Percentiles rank a stretch among this genome's conserved stretches.
Conservation (phyloP, 148 eudicot genomes). For the Dysphania ambrosioides region DNA sequence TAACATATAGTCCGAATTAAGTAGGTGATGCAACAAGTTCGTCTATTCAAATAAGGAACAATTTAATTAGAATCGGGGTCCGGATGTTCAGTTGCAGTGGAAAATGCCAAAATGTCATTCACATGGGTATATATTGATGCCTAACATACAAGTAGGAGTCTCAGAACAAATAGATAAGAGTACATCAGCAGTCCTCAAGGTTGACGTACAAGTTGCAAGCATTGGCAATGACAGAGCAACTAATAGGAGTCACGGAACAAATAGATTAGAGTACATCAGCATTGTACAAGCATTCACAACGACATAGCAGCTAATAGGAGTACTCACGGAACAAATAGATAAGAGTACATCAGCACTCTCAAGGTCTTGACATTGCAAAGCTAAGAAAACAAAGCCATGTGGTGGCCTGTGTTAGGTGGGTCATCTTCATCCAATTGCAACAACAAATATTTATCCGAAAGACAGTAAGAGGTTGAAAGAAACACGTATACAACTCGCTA, state of each 20-base stretch:
- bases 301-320: not conserved
- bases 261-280: not conserved
- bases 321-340: not conserved
- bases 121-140: constrained; percentile 2
- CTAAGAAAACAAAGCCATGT: constrained; percentile 11
- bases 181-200: no score
- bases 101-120: no score
- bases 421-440: not conserved
- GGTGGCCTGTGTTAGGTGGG: constrained; percentile 1
- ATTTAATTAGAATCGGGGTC: not conserved
- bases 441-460: not conserved
- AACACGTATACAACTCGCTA: not conserved
- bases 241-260: not conserved
- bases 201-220: no score
- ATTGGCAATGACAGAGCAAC: no score
- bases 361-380: no score
- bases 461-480: no score
- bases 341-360: not conserved
- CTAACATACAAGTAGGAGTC: not conserved
- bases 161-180: no score
- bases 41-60: not conserved
- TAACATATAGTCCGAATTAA: not conserved
- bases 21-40: not conserved
- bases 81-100: not conserved
- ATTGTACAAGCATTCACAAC: not conserved